Conservation (phyloP, 176 grass and related monocot genomes). For the Calamus simplicifolius region DNA sequence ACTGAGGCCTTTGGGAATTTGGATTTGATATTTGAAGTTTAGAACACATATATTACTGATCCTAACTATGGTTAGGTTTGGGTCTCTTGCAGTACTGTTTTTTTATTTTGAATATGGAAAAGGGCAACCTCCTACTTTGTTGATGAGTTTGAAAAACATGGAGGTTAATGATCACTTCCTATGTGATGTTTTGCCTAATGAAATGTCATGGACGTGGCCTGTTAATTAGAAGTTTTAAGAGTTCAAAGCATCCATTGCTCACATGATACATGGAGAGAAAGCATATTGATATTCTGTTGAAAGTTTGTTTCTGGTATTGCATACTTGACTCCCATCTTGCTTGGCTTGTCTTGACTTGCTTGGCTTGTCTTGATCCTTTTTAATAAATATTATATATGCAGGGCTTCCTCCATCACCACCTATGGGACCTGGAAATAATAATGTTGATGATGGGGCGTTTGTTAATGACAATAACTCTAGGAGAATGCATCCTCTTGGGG, state of each 20-base stretch:
- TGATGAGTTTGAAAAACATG: too few relatives aligned
- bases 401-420: constrained; percentile 75
- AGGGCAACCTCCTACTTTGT: too few relatives aligned
- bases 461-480: constrained; percentile 42
- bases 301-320: background rate
- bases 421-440: constrained; percentile 33
- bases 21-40: too few relatives aligned
- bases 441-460: constrained; percentile 27
- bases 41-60: too few relatives aligned
- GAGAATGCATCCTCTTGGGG: constrained; percentile 48
- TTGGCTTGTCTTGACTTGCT: background rate
- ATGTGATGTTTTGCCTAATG: too few relatives aligned
- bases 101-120: too few relatives aligned
- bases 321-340: background rate
- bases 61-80: too few relatives aligned
- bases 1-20: too few relatives aligned
- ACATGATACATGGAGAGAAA: background rate
- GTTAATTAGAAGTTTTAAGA: too few relatives aligned
- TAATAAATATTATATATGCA: constrained; percentile 22
- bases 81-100: too few relatives aligned
- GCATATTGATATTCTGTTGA: background rate
- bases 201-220: too few relatives aligned
- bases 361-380: background rate
- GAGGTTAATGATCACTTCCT: too few relatives aligned
- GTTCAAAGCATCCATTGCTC: background rate